These are phyloP conservation scores for Chlorophyllum brunneum DNA, from an alignment of 768 basidiomycete species.

Conservation along the genomic window DNA sequence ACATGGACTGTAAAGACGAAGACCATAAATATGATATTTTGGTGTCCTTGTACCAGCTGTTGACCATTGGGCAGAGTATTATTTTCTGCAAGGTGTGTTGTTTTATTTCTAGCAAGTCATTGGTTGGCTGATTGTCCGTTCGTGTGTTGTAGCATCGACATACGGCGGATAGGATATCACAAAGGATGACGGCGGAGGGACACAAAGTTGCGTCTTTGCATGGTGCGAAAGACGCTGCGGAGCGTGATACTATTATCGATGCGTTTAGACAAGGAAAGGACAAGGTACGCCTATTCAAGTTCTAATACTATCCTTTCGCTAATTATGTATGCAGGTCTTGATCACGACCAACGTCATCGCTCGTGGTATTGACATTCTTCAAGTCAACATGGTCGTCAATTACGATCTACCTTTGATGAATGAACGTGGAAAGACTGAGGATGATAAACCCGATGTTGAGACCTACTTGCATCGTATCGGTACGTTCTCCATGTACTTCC, in stretches of 20 bases:
- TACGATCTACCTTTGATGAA: conserved; percentile 91
- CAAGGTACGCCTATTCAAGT: conserved; percentile 53
- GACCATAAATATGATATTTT: conserved; percentile 95
- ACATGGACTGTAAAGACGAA: conserved; percentile 89
- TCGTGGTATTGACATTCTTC: conserved; percentile 95
- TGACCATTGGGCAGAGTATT: conserved; percentile 97
- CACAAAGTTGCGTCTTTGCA: conserved; percentile 97
- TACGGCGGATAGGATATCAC: conserved; percentile 89
- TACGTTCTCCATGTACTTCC: conserved; percentile 41
- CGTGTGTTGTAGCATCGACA: conserved; percentile 61
- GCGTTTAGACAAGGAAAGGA: conserved; percentile 94
- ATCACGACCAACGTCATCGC: conserved; percentile 99
- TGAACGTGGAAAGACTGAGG: conserved; percentile 56
- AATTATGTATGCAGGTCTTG: conserved; percentile 41
- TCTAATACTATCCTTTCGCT: neutral
- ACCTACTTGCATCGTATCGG: conserved; percentile 98
- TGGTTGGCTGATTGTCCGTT: neutral
- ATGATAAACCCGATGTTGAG: conserved; percentile 81
- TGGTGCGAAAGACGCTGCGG: conserved; percentile 85
- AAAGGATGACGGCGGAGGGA: conserved; percentile 87
- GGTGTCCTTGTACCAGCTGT: conserved; percentile 80
- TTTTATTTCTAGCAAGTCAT: neutral
- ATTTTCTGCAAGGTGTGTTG: conserved; percentile 90
- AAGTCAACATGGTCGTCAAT: conserved; percentile 99
- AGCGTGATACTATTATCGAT: conserved; percentile 92